phyloP scores from a whole-genome alignment of 768 basidiomycete species.

The Boletus sp. region DNA sequence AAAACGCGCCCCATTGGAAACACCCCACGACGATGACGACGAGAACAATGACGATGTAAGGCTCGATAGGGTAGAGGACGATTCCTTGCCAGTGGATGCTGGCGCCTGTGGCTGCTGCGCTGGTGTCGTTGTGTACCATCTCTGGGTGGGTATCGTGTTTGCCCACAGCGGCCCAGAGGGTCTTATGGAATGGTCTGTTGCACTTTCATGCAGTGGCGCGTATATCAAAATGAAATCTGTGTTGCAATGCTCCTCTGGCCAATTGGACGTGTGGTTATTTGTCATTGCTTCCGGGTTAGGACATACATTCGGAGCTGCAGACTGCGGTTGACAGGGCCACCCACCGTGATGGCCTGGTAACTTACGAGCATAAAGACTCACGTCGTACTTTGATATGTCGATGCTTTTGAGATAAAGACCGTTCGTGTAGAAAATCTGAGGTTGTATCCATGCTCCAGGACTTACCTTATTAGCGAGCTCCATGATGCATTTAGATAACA shows the following conservation, averaged over 20 bases:
- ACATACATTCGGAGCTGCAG: not conserved
- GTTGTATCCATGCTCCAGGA: too few species aligned
- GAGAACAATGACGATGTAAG: constrained; percentile 11
- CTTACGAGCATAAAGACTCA: too few species aligned
- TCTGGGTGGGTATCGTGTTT: not conserved
- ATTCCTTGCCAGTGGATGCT: constrained; percentile 13
- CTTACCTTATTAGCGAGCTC: too few species aligned
- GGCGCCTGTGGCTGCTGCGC: not conserved
- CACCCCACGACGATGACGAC: constrained; percentile 16
- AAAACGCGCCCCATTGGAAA: constrained; percentile 17
- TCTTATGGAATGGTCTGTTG: constrained; percentile 9
- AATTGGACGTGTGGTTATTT: not conserved
- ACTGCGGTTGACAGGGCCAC: too few species aligned
- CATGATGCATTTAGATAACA: too few species aligned
- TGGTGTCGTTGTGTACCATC: constrained; percentile 1
- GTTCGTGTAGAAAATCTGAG: too few species aligned
- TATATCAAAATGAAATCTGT: not conserved
- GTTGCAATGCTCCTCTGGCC: not conserved
- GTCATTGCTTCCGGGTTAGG: not conserved
- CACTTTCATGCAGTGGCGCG: not conserved
- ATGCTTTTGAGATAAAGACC: too few species aligned
- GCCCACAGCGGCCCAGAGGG: constrained; percentile 11
- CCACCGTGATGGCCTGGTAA: too few species aligned
- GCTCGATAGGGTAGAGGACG: constrained; percentile 14
- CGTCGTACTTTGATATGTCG: too few species aligned